Percentiles rank a stretch among this genome's conserved stretches.
phyloP scores from a whole-genome alignment of 2,329 filamentous ascomycete genomes.

The Kalmusia sp. region DNA sequence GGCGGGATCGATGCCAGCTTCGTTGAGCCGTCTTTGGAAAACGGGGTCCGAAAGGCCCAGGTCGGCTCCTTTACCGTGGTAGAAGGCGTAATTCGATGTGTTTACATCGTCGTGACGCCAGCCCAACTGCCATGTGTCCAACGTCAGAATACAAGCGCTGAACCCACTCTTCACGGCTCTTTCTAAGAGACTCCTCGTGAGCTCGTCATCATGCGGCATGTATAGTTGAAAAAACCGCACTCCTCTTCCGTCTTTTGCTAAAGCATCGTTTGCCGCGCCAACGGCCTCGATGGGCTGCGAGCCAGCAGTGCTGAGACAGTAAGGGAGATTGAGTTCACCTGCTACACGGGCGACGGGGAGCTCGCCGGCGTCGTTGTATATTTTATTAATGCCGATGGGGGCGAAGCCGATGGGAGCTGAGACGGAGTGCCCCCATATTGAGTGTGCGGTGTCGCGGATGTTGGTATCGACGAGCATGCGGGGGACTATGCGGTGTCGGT shows the following conservation, averaged over 20 bases:
- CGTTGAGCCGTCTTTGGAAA: constrained; percentile 61
- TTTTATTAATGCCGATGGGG: constrained; percentile 70
- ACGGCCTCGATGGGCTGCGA: constrained; percentile 65
- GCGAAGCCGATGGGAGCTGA: constrained; percentile 69
- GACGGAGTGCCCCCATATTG: constrained; percentile 67
- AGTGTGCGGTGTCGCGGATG: constrained; percentile 62
- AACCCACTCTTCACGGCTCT: constrained; percentile 63
- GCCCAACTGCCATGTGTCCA: constrained; percentile 69
- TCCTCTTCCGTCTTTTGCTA: constrained; percentile 13
- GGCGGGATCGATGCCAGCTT: constrained; percentile 61
- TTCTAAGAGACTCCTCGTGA: constrained; percentile 63
- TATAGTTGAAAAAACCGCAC: constrained; percentile 70
- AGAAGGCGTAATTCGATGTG: constrained; percentile 68
- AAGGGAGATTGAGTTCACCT: constrained; percentile 65
- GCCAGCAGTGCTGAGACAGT: constrained; percentile 66
- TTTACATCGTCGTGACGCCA: constrained; percentile 67
- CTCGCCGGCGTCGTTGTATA: constrained; percentile 67
- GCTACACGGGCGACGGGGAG: constrained; percentile 66
- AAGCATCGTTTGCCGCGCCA: constrained; percentile 60
- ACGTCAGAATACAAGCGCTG: constrained; percentile 65
- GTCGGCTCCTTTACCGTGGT: constrained; percentile 65
- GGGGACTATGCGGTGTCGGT: constrained; percentile 68
- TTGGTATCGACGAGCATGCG: constrained; percentile 67
- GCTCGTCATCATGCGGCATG: constrained; percentile 67
- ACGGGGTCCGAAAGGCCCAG: constrained; percentile 66